Evolutionary conservation across 495 filamentous ascomycete species (phyloP), one percentile per base, ranked within the genome.

Genomic region (Hypoxylon crocopeplum): DNA sequence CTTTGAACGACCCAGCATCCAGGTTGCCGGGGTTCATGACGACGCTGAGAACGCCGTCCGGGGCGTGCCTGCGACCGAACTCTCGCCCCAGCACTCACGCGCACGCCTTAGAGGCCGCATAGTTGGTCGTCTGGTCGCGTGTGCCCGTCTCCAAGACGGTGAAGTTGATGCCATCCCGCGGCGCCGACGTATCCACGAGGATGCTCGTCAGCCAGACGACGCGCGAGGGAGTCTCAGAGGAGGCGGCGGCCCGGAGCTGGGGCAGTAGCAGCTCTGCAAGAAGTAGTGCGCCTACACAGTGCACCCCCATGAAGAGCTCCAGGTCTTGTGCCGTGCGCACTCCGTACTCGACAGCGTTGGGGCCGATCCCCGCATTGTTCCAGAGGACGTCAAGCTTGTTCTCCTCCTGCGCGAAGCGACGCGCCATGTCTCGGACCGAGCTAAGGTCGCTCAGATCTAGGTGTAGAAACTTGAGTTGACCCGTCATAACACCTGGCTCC

Each of bases 281-380:
- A 40, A 77, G 70, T 45, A 69, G 71, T 12, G 70, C 63, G 11
- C 62, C 73, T 5, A 75, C 32, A 33, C 59, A 64, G 49, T 78
- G 73, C 2, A 62, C 63, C 15, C 68, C 72, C 34, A 72, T 50
- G 15, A 68, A 67, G 10, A 50, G 19, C 42, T 77, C 73, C 12
- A 71, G 40, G 24, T 66, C 72, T 54, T 77, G 72, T 6, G 27
- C 55, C n/a, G 54, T 72, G 12, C 25, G 36, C 42, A 47, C 55
- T 13, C 67, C 66, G 5, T 46, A 12, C 16, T 61, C 57, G 2
- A 48, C 36, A 3, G 68, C 2, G 60, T 56, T n/a, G 41, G 48
- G 19, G 55, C 60, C 60, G 24, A 82, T 65, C 5, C 81, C 82
- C 0, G 83, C 82, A 55, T 86, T 84, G 57, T 84, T 83, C 63